phyloP scores from a whole-genome alignment of 768 basidiomycete species.

The Collybiopsis luxurians region DNA sequence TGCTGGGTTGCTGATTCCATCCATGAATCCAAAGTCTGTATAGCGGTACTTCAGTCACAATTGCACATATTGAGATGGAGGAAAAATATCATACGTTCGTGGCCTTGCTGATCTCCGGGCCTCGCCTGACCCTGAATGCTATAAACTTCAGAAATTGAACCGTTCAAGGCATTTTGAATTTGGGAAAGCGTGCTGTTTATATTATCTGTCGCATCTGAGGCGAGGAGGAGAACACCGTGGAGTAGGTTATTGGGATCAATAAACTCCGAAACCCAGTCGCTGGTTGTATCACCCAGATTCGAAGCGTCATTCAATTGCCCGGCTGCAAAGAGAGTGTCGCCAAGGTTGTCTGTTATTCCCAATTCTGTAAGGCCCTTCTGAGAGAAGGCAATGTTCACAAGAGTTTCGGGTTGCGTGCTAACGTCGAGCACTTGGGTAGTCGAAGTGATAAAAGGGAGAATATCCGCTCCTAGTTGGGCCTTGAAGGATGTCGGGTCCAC shows the following conservation, averaged over 20 bases:
- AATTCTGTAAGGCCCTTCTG: background rate
- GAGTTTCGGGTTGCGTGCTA: background rate
- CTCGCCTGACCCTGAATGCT: slow-evolving; percentile 19
- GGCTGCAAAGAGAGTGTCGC: background rate
- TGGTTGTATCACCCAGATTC: slow-evolving; percentile 13
- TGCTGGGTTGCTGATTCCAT: slow-evolving; percentile 20
- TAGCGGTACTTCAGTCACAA: background rate
- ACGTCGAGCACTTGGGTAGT: background rate
- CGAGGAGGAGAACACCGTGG: slow-evolving; percentile 20
- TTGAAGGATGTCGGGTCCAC: slow-evolving; percentile 16
- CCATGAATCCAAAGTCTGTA: slow-evolving; percentile 22
- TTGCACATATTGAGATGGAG: slow-evolving; percentile 16
- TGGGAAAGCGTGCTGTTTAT: slow-evolving; percentile 15
- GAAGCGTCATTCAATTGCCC: slow-evolving; percentile 5
- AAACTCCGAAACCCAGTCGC: slow-evolving; percentile 17
- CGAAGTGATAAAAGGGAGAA: slow-evolving; percentile 1
- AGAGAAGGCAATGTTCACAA: slow-evolving; percentile 2
- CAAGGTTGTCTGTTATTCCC: background rate
- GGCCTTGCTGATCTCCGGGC: slow-evolving; percentile 21
- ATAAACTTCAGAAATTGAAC: slow-evolving; percentile 17
- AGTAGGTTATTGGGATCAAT: slow-evolving; percentile 16
- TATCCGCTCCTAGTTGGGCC: slow-evolving; percentile 5
- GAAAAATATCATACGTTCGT: slow-evolving; percentile 24
- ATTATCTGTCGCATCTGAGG: slow-evolving; percentile 18
- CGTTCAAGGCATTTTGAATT: slow-evolving; percentile 16